A percentile compares a stretch with the other conserved stretches of the same genome.
phyloP scores from a whole-genome alignment of 1,284 basidiomycete genomes.

The Boletus semigastroideus region DNA sequence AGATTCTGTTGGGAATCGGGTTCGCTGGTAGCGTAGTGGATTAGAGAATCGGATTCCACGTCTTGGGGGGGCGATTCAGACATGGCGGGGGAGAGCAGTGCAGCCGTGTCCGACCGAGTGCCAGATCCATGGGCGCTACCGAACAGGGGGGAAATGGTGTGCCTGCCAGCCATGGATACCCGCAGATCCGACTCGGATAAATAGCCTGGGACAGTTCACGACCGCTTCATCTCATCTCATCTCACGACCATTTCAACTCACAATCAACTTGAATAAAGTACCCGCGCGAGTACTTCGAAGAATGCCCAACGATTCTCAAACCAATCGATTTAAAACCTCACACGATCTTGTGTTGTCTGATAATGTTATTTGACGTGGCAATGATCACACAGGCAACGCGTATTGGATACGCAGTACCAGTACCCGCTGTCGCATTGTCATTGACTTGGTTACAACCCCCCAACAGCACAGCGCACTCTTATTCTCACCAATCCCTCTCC shows the following conservation, averaged over 20 bases:
- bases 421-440: background rate
- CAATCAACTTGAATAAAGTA: background rate
- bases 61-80: conserved; percentile 5
- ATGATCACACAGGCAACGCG: no score
- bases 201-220: background rate
- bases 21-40: background rate
- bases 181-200: conserved; percentile 11
- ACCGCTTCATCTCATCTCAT: no score
- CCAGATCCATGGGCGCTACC: conserved; percentile 14
- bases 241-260: background rate
- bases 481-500: background rate
- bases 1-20: background rate
- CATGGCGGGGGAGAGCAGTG: conserved; percentile 14
- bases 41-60: conserved; percentile 1
- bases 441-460: background rate
- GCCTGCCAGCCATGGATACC: background rate
- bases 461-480: background rate
- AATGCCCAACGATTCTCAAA: no score
- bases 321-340: no score
- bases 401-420: background rate
- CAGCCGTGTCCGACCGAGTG: background rate
- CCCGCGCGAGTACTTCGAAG: no score
- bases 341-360: no score
- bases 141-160: conserved; percentile 11
- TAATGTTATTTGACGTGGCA: no score